Percentiles rank a stretch among this genome's conserved stretches.
Conservation (phyloP, 2,329 filamentous ascomycete genomes). For the Canariomyces notabilis region DNA sequence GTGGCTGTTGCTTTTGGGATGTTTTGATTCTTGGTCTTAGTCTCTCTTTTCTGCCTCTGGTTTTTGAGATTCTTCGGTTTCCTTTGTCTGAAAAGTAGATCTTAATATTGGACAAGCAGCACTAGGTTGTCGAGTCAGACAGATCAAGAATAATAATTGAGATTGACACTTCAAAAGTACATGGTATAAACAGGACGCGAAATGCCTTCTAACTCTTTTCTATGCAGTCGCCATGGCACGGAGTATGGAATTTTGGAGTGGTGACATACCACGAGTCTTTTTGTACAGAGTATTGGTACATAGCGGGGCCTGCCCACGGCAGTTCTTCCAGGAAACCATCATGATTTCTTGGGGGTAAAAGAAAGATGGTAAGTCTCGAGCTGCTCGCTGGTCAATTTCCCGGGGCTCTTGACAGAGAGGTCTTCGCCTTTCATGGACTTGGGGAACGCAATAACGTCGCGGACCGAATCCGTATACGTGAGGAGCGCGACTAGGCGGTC, state of each 20-base stretch:
- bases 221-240: conserved; percentile 1
- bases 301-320: no score
- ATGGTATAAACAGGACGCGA: background rate
- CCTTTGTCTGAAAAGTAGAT: no score
- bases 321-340: background rate
- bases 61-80: no score
- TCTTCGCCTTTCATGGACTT: conserved; percentile 92
- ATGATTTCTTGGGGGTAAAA: conserved; percentile 13
- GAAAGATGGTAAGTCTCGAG: conserved; percentile 44
- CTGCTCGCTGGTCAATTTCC: conserved; percentile 56
- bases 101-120: no score
- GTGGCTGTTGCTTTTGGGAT: no score
- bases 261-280: background rate
- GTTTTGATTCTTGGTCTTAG: no score
- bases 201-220: background rate
- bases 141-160: no score
- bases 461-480: conserved; percentile 68
- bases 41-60: no score
- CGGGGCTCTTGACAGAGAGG: conserved; percentile 72
- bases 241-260: background rate
- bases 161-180: background rate
- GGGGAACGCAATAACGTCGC: conserved; percentile 95
- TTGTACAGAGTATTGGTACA: conserved; percentile 10
- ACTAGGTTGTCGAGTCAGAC: no score
- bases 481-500: conserved; percentile 80